Evolutionary conservation across 2,329 filamentous ascomycete genomes (phyloP).

Genomic region (Gremmenia infestans): DNA sequence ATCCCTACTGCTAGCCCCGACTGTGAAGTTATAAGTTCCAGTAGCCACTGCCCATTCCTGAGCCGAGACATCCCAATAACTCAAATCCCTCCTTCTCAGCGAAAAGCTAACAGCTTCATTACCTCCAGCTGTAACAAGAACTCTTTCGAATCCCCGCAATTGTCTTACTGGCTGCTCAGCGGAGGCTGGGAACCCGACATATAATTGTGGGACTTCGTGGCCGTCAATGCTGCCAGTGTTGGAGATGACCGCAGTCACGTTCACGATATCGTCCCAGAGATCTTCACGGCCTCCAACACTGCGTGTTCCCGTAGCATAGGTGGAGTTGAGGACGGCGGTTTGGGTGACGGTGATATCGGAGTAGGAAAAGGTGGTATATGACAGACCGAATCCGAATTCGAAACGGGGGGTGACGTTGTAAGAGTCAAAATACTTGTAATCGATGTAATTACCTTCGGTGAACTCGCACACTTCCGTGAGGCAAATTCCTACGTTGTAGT

Average conservation of each 20-base stretch:
- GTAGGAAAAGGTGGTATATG: constrained; percentile 51
- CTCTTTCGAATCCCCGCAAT: constrained; percentile 59
- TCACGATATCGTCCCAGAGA: constrained; percentile 48
- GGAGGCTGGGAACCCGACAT: constrained; percentile 14
- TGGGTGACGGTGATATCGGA: constrained; percentile 37
- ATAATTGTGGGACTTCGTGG: constrained; percentile 29
- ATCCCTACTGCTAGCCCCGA: constrained; percentile 11
- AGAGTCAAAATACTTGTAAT: constrained; percentile 46
- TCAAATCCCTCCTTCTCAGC: constrained; percentile 57
- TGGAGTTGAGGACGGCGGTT: constrained; percentile 33
- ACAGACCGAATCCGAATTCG: constrained; percentile 44
- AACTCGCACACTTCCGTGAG: constrained; percentile 35
- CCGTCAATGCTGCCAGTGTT: constrained; percentile 43
- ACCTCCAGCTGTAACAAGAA: constrained; percentile 35
- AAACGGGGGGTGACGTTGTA: constrained; percentile 32
- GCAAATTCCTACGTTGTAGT: constrained; percentile 38
- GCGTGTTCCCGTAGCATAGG: constrained; percentile 50
- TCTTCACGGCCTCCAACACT: constrained; percentile 50
- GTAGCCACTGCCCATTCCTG: constrained; percentile 51
- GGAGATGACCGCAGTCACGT: constrained; percentile 37
- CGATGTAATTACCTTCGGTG: constrained; percentile 44
- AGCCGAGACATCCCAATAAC: constrained; percentile 55
- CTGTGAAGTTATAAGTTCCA: constrained; percentile 16
- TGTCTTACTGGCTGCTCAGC: constrained; percentile 32
- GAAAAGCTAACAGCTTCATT: constrained; percentile 43